Evolutionary conservation across 2,329 filamentous ascomycete genomes (phyloP).

Genomic region (Bipolaris zeicola): DNA sequence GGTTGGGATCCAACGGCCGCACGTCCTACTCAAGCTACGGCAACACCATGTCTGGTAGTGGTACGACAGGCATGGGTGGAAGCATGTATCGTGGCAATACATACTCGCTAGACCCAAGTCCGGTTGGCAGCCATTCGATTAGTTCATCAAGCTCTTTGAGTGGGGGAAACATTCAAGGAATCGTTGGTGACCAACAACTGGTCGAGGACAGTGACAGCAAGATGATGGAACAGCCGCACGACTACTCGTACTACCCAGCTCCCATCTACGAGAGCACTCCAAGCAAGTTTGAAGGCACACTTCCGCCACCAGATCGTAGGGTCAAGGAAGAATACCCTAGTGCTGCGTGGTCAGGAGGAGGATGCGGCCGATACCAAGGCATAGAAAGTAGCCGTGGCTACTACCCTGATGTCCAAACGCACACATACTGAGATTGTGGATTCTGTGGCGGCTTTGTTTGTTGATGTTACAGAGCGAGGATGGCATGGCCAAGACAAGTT

Average conservation of each 20-base stretch:
- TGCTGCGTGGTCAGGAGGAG: conserved; percentile 47
- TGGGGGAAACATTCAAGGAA: conserved; percentile 49
- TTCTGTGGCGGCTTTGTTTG: conserved; percentile 16
- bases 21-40: conserved; percentile 45
- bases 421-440: conserved; percentile 43
- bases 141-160: conserved; percentile 53
- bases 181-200: conserved; percentile 51
- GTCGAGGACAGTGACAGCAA: conserved; percentile 46
- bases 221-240: conserved; percentile 50
- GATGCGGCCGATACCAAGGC: conserved; percentile 53
- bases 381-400: conserved; percentile 55
- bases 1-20: conserved; percentile 70
- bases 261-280: conserved; percentile 52
- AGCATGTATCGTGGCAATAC: conserved; percentile 43
- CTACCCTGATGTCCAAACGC: conserved; percentile 52
- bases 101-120: conserved; percentile 49
- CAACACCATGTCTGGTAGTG: conserved; percentile 41
- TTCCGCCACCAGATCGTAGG: conserved; percentile 44
- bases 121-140: conserved; percentile 50
- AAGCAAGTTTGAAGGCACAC: conserved; percentile 38
- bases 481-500: conserved; percentile 21
- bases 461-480: conserved; percentile 24
- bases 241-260: conserved; percentile 56
- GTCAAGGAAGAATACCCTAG: conserved; percentile 52
- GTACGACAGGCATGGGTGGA: conserved; percentile 37